Conservation (phyloP, 345 rosid species). For the Iberis pinnata region DNA sequence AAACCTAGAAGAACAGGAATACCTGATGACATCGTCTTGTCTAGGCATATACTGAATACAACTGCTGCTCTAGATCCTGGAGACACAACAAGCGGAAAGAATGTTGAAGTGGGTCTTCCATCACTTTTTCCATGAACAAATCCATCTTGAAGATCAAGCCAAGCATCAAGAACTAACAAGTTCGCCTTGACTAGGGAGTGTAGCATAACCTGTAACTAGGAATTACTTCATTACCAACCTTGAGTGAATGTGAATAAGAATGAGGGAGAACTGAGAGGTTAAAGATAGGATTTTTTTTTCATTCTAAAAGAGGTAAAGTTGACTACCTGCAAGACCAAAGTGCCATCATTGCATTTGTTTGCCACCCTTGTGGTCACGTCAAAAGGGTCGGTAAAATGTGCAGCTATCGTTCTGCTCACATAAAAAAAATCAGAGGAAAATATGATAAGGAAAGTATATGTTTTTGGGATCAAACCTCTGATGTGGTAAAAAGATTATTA, state of each 20-base stretch:
- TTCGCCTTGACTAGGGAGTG: constrained; percentile 89
- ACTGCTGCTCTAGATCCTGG: constrained; percentile 75
- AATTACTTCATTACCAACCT: constrained; percentile 5
- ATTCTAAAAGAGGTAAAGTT: constrained; percentile 1
- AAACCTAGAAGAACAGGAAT: constrained; percentile 20
- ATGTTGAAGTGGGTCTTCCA: constrained; percentile 75
- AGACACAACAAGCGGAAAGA: constrained; percentile 78
- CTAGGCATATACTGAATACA: constrained; percentile 60
- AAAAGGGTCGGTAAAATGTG: constrained; percentile 92
- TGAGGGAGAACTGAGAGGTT: constrained; percentile 10
- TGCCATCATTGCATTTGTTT: constrained; percentile 79
- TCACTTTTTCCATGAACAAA: constrained; percentile 60
- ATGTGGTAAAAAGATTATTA: not conserved
- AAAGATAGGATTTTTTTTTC: no score
- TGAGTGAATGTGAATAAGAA: constrained; percentile 4
- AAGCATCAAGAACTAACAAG: constrained; percentile 70
- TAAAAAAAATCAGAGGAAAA: constrained; percentile 19
- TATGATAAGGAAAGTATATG: constrained; percentile 6
- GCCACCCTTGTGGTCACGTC: constrained; percentile 73
- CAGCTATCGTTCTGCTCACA: constrained; percentile 73
- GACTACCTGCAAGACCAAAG: constrained; percentile 77
- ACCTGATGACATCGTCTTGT: constrained; percentile 49
- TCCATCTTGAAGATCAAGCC: constrained; percentile 95
- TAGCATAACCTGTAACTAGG: constrained; percentile 57
- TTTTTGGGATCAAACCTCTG: constrained; percentile 5